A percentile compares a stretch with the other conserved stretches of the same genome.
Evolutionary conservation across 805 yeast species (phyloP).

Genomic region (Tetrapisispora phaffii): DNA sequence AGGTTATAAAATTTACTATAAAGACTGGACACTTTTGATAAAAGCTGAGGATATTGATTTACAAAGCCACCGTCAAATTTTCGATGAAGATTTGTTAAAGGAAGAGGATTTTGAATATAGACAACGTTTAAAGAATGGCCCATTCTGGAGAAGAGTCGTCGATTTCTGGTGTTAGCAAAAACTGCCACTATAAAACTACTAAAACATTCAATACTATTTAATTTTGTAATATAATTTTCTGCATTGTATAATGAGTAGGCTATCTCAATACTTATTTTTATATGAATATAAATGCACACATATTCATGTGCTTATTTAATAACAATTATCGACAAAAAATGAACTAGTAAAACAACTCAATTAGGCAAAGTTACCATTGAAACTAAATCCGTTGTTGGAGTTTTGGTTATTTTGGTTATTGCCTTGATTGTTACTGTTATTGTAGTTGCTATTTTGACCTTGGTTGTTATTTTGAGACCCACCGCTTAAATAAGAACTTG

Average conservation of each 20-base stretch:
- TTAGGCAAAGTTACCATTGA: slow-evolving; percentile 12
- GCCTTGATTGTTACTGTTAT: neutral
- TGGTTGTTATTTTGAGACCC: neutral
- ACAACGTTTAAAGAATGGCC: slow-evolving; percentile 23
- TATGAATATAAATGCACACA: neutral
- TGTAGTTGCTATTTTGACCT: neutral
- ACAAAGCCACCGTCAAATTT: slow-evolving; percentile 23
- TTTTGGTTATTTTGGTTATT: neutral
- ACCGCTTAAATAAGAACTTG: slow-evolving; percentile 5
- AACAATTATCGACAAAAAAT: neutral
- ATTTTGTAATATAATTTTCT: neutral
- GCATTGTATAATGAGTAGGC: neutral
- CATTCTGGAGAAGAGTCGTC: slow-evolving; percentile 19
- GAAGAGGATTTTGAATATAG: slow-evolving; percentile 28
- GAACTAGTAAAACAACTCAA: neutral
- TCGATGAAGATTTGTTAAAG: slow-evolving; percentile 26
- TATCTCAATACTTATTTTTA: neutral
- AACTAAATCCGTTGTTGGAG: slow-evolving; percentile 6
- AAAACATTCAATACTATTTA: neutral
- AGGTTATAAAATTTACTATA: slow-evolving; percentile 39
- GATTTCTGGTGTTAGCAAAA: slow-evolving; percentile 26
- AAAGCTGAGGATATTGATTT: slow-evolving; percentile 27
- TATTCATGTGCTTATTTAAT: neutral
- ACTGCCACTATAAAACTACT: neutral
- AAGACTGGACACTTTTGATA: slow-evolving; percentile 33